phyloP scores from a whole-genome alignment of 495 filamentous ascomycete species.

The Pseudevernia furfuracea region DNA sequence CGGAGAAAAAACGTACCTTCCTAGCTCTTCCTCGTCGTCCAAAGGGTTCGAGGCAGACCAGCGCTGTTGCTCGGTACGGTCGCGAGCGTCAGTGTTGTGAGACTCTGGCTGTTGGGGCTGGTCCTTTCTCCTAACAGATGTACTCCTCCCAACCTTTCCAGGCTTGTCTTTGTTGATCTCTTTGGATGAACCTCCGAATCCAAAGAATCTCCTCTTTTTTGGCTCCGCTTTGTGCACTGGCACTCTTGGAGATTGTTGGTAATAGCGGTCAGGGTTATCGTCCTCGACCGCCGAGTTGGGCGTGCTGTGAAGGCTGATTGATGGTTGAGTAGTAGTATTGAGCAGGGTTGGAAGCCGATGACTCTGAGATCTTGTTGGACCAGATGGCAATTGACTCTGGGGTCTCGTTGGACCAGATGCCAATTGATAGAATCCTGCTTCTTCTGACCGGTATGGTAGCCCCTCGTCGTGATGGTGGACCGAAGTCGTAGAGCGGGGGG shows the following conservation, averaged over 20 bases:
- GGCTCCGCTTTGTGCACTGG: conserved; percentile 24
- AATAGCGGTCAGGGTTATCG: conserved; percentile 25
- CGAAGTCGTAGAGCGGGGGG: conserved; percentile 18
- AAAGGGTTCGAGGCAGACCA: conserved; percentile 14
- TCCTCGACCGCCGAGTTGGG: conserved; percentile 20
- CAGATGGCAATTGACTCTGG: conserved; percentile 17
- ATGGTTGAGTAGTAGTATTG: conserved; percentile 21
- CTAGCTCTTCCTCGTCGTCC: conserved; percentile 12
- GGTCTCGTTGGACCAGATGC: conserved; percentile 17
- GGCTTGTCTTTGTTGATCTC: conserved; percentile 15
- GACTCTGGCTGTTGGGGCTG: conserved; percentile 13
- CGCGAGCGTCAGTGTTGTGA: conserved; percentile 8
- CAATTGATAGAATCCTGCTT: conserved; percentile 18
- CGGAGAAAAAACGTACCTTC: background rate
- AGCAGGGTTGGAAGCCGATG: conserved; percentile 18
- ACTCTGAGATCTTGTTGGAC: conserved; percentile 24
- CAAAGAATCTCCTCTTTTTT: conserved; percentile 27
- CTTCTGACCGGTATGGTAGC: conserved; percentile 17
- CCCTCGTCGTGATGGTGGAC: conserved; percentile 19
- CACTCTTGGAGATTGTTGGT: conserved; percentile 20
- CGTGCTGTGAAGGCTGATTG: conserved; percentile 26
- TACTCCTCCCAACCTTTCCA: conserved; percentile 24
- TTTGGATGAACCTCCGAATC: conserved; percentile 23
- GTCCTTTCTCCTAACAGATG: conserved; percentile 25
- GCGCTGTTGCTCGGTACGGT: conserved; percentile 18